These are phyloP conservation scores for Euphorbia celastroides DNA, from an alignment of 441 rosid genomes.

Conservation along the genomic window DNA sequence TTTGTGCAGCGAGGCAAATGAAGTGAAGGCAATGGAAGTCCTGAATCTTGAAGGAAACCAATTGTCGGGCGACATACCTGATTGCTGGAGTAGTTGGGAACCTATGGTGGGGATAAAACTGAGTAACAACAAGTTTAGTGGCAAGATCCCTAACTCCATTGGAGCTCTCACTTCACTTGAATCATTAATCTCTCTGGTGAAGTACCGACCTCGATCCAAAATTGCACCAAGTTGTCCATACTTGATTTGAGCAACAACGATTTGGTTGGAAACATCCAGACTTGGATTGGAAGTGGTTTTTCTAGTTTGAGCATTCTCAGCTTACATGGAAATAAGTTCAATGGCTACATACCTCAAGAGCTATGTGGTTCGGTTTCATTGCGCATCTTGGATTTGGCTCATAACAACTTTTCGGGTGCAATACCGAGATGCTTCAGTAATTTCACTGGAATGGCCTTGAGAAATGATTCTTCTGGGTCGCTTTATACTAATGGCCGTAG, in stretches of 20 bases:
- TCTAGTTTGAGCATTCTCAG: not conserved
- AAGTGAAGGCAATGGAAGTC: not conserved
- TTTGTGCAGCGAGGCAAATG: not conserved
- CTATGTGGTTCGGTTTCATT: not conserved
- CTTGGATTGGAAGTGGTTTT: not conserved
- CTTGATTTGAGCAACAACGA: not conserved
- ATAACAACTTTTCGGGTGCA: not conserved
- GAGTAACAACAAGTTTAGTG: not conserved
- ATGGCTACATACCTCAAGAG: not conserved
- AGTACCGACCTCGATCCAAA: not conserved
- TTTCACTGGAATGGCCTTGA: not conserved
- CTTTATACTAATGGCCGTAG: not conserved
- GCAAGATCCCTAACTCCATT: not conserved
- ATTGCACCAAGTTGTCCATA: not conserved
- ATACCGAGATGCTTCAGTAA: not conserved
- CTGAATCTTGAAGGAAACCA: not conserved
- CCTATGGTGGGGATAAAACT: not conserved
- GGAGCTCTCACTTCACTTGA: not conserved
- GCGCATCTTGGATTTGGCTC: not conserved
- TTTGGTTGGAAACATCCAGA: not conserved
- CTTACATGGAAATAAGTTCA: not conserved
- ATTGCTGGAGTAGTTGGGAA: conserved; percentile 6
- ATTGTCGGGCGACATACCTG: not conserved
- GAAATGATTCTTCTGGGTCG: not conserved
- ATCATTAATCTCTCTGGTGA: conserved; percentile 1